Evolutionary conservation across 2,329 filamentous ascomycete genomes (phyloP).

Genomic region (Apiospora malaysiana): DNA sequence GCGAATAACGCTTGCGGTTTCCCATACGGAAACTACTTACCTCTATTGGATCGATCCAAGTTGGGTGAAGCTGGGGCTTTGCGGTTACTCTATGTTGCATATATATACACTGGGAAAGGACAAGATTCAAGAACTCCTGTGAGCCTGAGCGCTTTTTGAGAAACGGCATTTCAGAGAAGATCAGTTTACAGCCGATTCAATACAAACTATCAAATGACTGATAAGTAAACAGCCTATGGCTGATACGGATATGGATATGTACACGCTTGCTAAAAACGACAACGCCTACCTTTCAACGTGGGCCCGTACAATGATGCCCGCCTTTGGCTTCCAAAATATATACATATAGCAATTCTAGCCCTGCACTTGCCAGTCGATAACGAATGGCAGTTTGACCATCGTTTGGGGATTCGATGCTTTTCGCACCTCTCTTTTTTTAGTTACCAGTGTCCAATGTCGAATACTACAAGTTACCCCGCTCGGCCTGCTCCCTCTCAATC

Average conservation of each 20-base stretch:
- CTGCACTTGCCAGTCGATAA: background rate
- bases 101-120: background rate
- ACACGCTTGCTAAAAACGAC: conserved; percentile 7
- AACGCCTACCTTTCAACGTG: background rate
- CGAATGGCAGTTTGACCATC: background rate
- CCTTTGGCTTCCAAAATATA: background rate
- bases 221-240: background rate
- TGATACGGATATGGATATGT: background rate
- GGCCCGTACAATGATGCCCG: background rate
- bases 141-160: background rate
- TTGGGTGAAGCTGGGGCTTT: background rate
- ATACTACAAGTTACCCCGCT: conserved; percentile 77
- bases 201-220: background rate
- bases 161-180: background rate
- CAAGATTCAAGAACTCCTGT: background rate
- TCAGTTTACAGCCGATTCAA: background rate
- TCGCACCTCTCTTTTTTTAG: no score
- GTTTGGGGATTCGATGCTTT: background rate
- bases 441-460: background rate
- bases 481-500: conserved; percentile 89
- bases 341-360: background rate
- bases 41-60: background rate
- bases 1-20: background rate
- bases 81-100: background rate
- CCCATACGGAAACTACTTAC: background rate